phyloP scores from a whole-genome alignment of 148 eudicot species.

The Cornus florida region DNA sequence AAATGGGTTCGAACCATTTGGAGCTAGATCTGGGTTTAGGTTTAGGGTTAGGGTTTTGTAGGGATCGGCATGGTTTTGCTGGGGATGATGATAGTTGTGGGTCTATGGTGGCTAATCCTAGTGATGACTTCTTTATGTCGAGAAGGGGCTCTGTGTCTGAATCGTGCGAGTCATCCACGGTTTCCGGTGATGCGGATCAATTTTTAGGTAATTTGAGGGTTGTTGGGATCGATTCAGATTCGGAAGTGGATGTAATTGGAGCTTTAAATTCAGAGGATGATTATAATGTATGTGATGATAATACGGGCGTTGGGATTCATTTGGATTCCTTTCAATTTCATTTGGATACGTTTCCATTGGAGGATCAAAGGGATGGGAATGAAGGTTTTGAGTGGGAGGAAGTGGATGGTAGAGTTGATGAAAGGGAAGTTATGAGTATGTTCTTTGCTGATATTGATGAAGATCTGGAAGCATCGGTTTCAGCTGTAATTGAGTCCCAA shows the following conservation, averaged over 20 bases:
- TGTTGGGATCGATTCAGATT: conserved; percentile 11
- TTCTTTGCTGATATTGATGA: conserved; percentile 36
- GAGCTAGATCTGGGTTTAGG: conserved; percentile 46
- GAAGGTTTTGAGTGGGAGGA: conserved; percentile 76
- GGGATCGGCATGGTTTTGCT: conserved; percentile 10
- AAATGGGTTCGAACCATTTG: conserved; percentile 25
- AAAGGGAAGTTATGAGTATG: conserved; percentile 42
- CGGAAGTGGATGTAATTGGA: too few relatives aligned
- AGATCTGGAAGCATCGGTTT: conserved; percentile 29
- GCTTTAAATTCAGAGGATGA: conserved; percentile 24
- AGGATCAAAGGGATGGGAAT: conserved; percentile 28
- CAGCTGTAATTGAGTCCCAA: conserved; percentile 18
- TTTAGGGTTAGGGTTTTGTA: conserved; percentile 34
- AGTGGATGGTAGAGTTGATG: conserved; percentile 47
- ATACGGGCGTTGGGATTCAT: conserved; percentile 27
- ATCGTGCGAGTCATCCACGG: conserved; percentile 15
- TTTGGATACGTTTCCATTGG: conserved; percentile 50
- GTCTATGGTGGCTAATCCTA: conserved; percentile 39
- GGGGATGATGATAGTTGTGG: conserved; percentile 30
- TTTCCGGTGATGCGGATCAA: not conserved
- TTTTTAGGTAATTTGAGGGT: conserved; percentile 29
- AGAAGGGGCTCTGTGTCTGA: conserved; percentile 31
- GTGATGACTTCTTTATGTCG: conserved; percentile 45
- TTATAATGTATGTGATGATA: conserved; percentile 27
- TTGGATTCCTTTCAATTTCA: conserved; percentile 47